Evolutionary conservation across 805 yeast species (phyloP).

Genomic region (Saccharomycopsis selenospora): DNA sequence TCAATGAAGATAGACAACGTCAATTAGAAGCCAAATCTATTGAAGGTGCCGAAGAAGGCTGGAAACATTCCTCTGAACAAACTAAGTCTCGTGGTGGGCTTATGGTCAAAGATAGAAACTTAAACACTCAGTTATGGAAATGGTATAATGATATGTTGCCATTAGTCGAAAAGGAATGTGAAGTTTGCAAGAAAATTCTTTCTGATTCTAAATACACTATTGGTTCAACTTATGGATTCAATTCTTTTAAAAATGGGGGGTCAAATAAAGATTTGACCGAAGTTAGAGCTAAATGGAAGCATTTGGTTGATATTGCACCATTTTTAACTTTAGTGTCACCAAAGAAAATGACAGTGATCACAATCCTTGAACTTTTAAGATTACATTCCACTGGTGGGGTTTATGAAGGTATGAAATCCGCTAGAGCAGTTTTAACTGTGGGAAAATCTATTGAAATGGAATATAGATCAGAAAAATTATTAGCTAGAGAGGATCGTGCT

Average conservation of each 20-base stretch:
- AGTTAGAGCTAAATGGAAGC: slow-evolving; percentile 24
- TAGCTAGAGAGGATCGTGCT: slow-evolving; percentile 49
- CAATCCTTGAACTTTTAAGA: slow-evolving; percentile 75
- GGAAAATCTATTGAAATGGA: slow-evolving; percentile 84
- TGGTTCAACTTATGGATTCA: not conserved
- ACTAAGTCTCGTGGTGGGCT: slow-evolving; percentile 50
- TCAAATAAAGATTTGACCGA: slow-evolving; percentile 21
- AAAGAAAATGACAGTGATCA: slow-evolving; percentile 73
- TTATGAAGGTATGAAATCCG: slow-evolving; percentile 75
- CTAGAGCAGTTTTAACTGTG: slow-evolving; percentile 71
- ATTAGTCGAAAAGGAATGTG: slow-evolving; percentile 57
- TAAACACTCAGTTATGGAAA: slow-evolving; percentile 70
- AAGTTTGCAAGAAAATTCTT: slow-evolving; percentile 41
- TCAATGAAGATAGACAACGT: slow-evolving; percentile 71
- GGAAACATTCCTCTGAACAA: slow-evolving; percentile 78
- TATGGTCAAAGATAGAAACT: slow-evolving; percentile 44
- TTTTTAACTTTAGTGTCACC: slow-evolving; percentile 65
- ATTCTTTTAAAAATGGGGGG: not conserved
- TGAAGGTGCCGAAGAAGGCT: slow-evolving; percentile 79
- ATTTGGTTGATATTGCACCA: slow-evolving; percentile 63
- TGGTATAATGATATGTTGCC: slow-evolving; percentile 80
- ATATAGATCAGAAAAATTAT: slow-evolving; percentile 60
- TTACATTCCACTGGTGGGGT: slow-evolving; percentile 69
- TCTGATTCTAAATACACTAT: not conserved
- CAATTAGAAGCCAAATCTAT: slow-evolving; percentile 70